These are phyloP conservation scores for Fraxinus greggii DNA, from an alignment of 305 asterid genomes.

Conservation along the genomic window DNA sequence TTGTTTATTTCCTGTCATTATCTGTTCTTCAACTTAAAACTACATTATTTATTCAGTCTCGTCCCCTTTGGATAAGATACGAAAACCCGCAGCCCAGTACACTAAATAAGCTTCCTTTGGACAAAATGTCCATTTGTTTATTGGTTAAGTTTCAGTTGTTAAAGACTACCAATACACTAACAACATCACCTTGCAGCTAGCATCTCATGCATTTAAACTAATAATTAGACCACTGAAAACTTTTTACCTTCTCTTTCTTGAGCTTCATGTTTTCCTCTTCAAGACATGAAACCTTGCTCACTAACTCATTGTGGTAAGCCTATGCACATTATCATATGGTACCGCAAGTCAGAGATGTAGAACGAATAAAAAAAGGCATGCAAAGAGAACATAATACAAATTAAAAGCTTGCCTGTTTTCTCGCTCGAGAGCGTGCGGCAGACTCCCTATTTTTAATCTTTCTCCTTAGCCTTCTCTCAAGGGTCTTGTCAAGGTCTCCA, in stretches of 20 bases:
- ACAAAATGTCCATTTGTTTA: background rate
- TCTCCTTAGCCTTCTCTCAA: slow-evolving; percentile 79
- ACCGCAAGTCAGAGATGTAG: background rate
- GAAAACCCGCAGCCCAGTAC: background rate
- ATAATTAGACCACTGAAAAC: background rate
- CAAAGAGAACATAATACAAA: background rate
- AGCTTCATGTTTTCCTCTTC: slow-evolving; percentile 76
- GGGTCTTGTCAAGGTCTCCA: slow-evolving; percentile 53
- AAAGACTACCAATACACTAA: background rate
- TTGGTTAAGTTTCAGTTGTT: background rate
- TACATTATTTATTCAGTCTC: background rate
- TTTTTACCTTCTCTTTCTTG: slow-evolving; percentile 63
- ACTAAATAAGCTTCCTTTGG: background rate
- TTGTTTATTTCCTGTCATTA: background rate
- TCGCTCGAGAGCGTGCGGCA: slow-evolving; percentile 89
- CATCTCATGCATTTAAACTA: background rate
- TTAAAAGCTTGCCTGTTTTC: slow-evolving; percentile 70
- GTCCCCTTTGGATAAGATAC: background rate
- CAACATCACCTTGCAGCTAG: slow-evolving; percentile 11
- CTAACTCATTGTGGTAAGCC: slow-evolving; percentile 92
- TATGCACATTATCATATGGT: slow-evolving; percentile 27
- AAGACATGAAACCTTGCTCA: slow-evolving; percentile 69
- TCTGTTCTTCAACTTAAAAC: background rate
- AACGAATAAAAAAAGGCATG: background rate
- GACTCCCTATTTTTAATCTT: slow-evolving; percentile 91